Base-by-base conservation (phyloP, 768 basidiomycete genomes). In the Tricholoma sp. region DNA sequence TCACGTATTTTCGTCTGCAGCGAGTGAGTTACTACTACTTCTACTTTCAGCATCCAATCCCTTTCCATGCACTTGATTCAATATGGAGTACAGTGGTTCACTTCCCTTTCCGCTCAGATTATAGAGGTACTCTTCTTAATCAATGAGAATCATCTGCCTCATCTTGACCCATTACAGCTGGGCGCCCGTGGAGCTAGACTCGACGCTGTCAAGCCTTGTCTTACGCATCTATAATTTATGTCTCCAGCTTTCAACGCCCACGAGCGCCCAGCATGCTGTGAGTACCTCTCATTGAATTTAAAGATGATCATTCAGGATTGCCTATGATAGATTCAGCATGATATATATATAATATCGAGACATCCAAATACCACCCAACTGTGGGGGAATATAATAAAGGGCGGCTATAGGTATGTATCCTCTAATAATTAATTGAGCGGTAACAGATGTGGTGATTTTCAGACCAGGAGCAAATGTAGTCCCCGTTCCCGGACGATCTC, bases 401-500 rank as follows among this genome's bases (percentile, higher is more conserved):
- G 55, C 50, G 37, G 44, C 50, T 58, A 58, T 52, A 61, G 58
- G 61, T 63, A 61, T 61, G 52, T 54, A 9, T 52, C 10, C 13
- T 50, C 54, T 55, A 53, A 53, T 28, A 24, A 53, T 57, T 20
- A 51, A 47, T 1, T 45, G 32, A 57, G 42, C 20, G 12, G 55
- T 24, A 24, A 24, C 24, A 24, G 4, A 52, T 29, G 28, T 29
- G 44, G 15, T 4, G 15, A 24, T 15, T 28, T 15, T 79, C 65
- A 85, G 58, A 83, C 71, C 53, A 85, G 69, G 56, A 85, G 72
- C 53, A 84, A 64, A 59, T 78, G 77, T 54, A 78, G 65, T 32
- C 74, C 72, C 50, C 75, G 71, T 59, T 83, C 81, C 61, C 71
- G 73, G 70, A 83, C 74, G 29, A 80, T 79, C 52, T 87, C 81